A percentile compares a stretch with the other conserved stretches of the same genome.
These are phyloP conservation scores for Aspergillus leporis DNA, from an alignment of 495 filamentous ascomycete genomes.

Conservation along the genomic window DNA sequence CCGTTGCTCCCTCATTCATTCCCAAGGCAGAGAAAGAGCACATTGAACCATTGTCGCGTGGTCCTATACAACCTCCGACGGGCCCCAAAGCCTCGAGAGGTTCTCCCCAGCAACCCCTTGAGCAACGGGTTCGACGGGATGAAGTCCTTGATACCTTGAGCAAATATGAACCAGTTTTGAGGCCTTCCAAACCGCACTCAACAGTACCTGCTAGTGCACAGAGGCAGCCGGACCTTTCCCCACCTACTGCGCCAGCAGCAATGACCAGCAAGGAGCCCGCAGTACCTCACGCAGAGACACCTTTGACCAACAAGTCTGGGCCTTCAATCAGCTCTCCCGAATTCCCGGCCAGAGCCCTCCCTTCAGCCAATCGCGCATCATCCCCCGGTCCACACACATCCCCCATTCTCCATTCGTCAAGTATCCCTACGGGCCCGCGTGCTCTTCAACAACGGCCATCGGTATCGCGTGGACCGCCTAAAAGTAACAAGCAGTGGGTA, in stretches of 20 bases:
- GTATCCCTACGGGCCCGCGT: slow-evolving; percentile 60
- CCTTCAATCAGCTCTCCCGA: slow-evolving; percentile 29
- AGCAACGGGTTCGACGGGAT: slow-evolving; percentile 26
- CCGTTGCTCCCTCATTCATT: slow-evolving; percentile 36
- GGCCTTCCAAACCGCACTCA: slow-evolving; percentile 21
- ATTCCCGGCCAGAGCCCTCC: slow-evolving; percentile 25
- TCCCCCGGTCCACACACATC: slow-evolving; percentile 45
- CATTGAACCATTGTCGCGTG: slow-evolving; percentile 20
- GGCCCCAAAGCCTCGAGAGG: slow-evolving; percentile 42
- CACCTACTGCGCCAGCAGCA: slow-evolving; percentile 44
- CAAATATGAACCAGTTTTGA: slow-evolving; percentile 21
- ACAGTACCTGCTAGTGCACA: slow-evolving; percentile 14
- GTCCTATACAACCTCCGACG: slow-evolving; percentile 37
- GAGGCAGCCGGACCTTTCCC: slow-evolving; percentile 34
- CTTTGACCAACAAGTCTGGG: slow-evolving; percentile 22
- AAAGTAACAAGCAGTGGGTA: slow-evolving; percentile 61
- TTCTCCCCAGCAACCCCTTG: slow-evolving; percentile 21
- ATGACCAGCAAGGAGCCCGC: slow-evolving; percentile 35
- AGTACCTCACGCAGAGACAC: slow-evolving; percentile 18
- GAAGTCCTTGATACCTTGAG: slow-evolving; percentile 12
- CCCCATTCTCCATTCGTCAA: slow-evolving; percentile 52
- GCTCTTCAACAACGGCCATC: slow-evolving; percentile 46
- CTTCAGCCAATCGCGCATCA: slow-evolving; percentile 28
- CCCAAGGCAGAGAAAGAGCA: slow-evolving; percentile 34
- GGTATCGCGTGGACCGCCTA: slow-evolving; percentile 38